Percentiles rank a stretch among this genome's conserved stretches.
Evolutionary conservation across 2,329 filamentous ascomycete species (phyloP).

Genomic region (Calonectria henricotiae): DNA sequence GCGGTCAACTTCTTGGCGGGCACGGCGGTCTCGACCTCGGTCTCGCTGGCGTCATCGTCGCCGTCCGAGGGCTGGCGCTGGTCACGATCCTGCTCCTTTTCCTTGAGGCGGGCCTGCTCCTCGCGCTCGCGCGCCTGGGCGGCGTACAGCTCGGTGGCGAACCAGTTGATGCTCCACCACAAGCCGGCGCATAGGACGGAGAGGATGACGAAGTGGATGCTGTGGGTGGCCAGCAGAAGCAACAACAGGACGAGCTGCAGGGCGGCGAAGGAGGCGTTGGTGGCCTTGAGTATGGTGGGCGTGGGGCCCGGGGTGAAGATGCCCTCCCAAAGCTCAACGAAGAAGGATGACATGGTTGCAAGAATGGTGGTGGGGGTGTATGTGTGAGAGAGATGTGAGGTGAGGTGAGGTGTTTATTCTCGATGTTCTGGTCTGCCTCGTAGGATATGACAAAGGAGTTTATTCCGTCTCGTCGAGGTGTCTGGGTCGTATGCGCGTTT

Average conservation of each 20-base stretch:
- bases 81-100: slow-evolving; percentile 48
- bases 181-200: slow-evolving; percentile 85
- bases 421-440: not conserved
- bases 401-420: not conserved
- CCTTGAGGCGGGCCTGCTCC: slow-evolving; percentile 59
- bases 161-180: slow-evolving; percentile 99
- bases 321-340: slow-evolving; percentile 88
- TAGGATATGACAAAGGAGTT: not conserved
- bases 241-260: slow-evolving; percentile 85
- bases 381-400: not conserved
- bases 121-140: slow-evolving; percentile 62
- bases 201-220: slow-evolving; percentile 89
- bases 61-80: slow-evolving; percentile 46
- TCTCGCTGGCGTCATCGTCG: slow-evolving; percentile 54
- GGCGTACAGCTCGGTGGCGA: slow-evolving; percentile 77
- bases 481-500: slow-evolving; percentile 11
- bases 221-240: slow-evolving; percentile 87
- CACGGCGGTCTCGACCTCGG: slow-evolving; percentile 62
- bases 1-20: slow-evolving; percentile 38
- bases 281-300: slow-evolving; percentile 88
- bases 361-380: not conserved
- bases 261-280: slow-evolving; percentile 89
- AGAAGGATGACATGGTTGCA: slow-evolving; percentile 72
- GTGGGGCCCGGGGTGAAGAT: slow-evolving; percentile 95
- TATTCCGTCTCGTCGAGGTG: slow-evolving; percentile 1